Percentiles rank a stretch among this genome's conserved stretches.
Conservation (phyloP, 225 moss, liverwort and hornwort species). For the Anthoceros angustus region DNA sequence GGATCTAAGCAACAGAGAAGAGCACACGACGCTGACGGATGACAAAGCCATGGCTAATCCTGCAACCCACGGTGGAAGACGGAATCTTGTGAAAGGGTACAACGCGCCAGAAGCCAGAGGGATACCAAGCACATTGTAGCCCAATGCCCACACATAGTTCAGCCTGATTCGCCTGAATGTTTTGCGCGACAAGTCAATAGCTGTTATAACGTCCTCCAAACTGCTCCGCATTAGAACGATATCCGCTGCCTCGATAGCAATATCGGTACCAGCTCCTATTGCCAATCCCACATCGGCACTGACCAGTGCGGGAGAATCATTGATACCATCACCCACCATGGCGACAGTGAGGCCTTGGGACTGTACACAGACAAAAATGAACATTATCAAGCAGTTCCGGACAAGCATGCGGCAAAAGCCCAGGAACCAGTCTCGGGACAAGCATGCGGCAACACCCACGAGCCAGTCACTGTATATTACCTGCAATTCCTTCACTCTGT, state of each 20-base stretch:
- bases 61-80: constrained; percentile 88
- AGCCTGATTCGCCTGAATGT: constrained; percentile 67
- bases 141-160: constrained; percentile 87
- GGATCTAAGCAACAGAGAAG: constrained; percentile 76
- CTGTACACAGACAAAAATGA: constrained; percentile 16
- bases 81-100: constrained; percentile 55
- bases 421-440: not conserved
- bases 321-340: constrained; percentile 98
- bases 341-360: constrained; percentile 40
- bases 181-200: constrained; percentile 67
- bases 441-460: not conserved
- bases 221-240: constrained; percentile 94
- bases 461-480: constrained; percentile 28
- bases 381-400: not conserved
- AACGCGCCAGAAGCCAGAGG: constrained; percentile 77
- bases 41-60: constrained; percentile 97
- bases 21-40: constrained; percentile 83
- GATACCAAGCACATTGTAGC: constrained; percentile 81
- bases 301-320: constrained; percentile 87
- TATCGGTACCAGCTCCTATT: constrained; percentile 91
- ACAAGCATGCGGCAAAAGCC: not conserved
- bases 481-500: constrained; percentile 67
- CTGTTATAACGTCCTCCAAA: constrained; percentile 84
- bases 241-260: constrained; percentile 92
- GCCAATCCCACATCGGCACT: constrained; percentile 98